Base-by-base conservation (phyloP, 2,329 filamentous ascomycete genomes). In the Calonectria fujianensis region DNA sequence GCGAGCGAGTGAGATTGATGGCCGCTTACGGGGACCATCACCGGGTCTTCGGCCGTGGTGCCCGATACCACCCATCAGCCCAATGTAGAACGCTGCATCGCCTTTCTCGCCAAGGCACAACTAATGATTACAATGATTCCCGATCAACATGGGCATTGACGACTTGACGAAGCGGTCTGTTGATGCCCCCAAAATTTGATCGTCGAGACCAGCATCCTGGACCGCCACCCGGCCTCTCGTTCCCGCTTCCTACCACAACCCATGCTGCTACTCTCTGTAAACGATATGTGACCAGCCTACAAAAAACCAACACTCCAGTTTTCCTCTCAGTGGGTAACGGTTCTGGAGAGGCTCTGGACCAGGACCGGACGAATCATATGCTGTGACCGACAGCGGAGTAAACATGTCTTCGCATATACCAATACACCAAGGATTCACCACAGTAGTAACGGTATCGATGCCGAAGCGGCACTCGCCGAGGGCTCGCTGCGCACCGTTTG, bases 1-100 rank as follows among this genome's bases (percentile, higher is more conserved):
- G 45, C 45, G n/a, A 48, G 20, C 45, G 57, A 63, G 57, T 45
- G 57, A 63, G 57, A 63, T 63, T 63, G 35, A 41, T 63, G 57
- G 24, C 57, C 57, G 57, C 57, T 63, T 63, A 63, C 57, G 57
- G 45, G 18, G 45, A n/a, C 57, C 57, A 41, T 41, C 35, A 11
- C 27, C 57, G 39, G 57, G 27, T 63, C n/a, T 41, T 31, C n/a
- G 16, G 57, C 37, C 57, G n/a, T 63, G 57, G 57, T 41, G 57
- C 57, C 57, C 57, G 57, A 63, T 27, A 10, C 35, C 57, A 41
- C 57, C 57, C 57, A 37, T 29, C 57, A 63, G 57, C 57, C 57
- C 57, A 63, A 63, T 20, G 35, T 3, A 41, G 57, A 29, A 29
- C 31, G 57, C 9, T 11, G 24, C 24, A 24, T 41, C 35, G 35